These are phyloP conservation scores for Mucor indicus DNA, from an alignment of 371 early-diverging fungal genomes.

Conservation along the genomic window DNA sequence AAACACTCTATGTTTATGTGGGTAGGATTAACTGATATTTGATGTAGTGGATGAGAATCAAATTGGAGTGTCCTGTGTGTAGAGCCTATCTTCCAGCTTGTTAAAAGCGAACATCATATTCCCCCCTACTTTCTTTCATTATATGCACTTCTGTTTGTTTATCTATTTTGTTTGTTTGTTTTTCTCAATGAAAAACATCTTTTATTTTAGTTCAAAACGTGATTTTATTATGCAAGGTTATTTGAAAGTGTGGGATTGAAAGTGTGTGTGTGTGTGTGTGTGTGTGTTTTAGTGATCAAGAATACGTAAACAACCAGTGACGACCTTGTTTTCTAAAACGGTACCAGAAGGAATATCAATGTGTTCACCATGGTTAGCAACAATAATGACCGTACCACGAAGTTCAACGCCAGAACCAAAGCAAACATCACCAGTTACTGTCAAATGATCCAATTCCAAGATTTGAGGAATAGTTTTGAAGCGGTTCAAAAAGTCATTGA, in stretches of 20 bases:
- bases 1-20: background rate
- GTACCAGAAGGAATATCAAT: slow-evolving; percentile 97
- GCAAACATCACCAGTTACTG: slow-evolving; percentile 96
- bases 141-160: no score
- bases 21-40: background rate
- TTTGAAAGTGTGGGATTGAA: no score
- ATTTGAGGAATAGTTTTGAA: slow-evolving; percentile 96
- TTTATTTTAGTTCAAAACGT: no score
- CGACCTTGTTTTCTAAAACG: slow-evolving; percentile 96
- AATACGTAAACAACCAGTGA: slow-evolving; percentile 94
- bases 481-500: slow-evolving; percentile 57
- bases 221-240: no score
- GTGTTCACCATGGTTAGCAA: slow-evolving; percentile 92
- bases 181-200: no score
- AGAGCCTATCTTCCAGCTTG: slow-evolving; percentile 62
- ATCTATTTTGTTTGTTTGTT: no score
- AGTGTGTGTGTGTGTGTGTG: no score
- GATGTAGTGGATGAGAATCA: slow-evolving; percentile 78
- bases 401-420: slow-evolving; percentile 94
- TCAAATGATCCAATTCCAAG: slow-evolving; percentile 96
- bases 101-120: no score
- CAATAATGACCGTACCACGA: slow-evolving; percentile 98
- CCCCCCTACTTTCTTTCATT: no score
- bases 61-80: slow-evolving; percentile 77
- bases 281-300: slow-evolving; percentile 75